Conservation (phyloP, 345 rosid species). For the Eucalyptus tenuipes region DNA sequence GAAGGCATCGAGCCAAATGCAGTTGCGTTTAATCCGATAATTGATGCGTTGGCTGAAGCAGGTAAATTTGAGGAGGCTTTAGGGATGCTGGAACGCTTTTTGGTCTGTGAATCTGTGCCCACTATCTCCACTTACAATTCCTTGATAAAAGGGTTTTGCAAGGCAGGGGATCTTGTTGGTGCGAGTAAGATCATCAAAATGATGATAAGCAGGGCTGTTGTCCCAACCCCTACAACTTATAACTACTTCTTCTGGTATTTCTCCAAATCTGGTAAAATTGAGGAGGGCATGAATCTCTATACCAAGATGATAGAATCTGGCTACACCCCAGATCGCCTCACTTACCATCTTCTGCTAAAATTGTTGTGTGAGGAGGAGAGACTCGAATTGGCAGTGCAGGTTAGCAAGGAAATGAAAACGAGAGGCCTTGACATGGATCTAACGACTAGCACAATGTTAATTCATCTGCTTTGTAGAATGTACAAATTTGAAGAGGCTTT, state of each 20-base stretch:
- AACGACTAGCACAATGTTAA: slow-evolving; percentile 51
- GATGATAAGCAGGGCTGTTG: slow-evolving; percentile 59
- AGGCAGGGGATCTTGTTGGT: slow-evolving; percentile 55
- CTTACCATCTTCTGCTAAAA: slow-evolving; percentile 74
- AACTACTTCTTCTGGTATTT: slow-evolving; percentile 71
- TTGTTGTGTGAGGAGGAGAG: slow-evolving; percentile 70
- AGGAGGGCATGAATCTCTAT: slow-evolving; percentile 70
- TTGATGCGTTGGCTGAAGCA: slow-evolving; percentile 71
- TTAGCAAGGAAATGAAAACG: slow-evolving; percentile 66
- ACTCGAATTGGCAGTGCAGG: slow-evolving; percentile 52
- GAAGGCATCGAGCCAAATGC: slow-evolving; percentile 48
- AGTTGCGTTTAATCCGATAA: slow-evolving; percentile 53
- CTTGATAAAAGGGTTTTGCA: slow-evolving; percentile 63
- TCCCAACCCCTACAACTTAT: slow-evolving; percentile 65
- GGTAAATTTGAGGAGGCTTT: slow-evolving; percentile 60
- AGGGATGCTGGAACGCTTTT: slow-evolving; percentile 60
- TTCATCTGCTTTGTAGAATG: slow-evolving; percentile 53
- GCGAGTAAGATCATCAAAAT: slow-evolving; percentile 63
- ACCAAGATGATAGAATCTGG: slow-evolving; percentile 72
- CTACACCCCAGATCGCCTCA: slow-evolving; percentile 47
- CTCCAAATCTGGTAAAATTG: slow-evolving; percentile 39
- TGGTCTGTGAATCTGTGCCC: slow-evolving; percentile 57
- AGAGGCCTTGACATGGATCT: slow-evolving; percentile 68
- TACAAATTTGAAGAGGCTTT: slow-evolving; percentile 63
- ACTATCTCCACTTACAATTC: slow-evolving; percentile 69